Conservation (phyloP, 2,329 filamentous ascomycete species). For the Botrytis tulipae region DNA sequence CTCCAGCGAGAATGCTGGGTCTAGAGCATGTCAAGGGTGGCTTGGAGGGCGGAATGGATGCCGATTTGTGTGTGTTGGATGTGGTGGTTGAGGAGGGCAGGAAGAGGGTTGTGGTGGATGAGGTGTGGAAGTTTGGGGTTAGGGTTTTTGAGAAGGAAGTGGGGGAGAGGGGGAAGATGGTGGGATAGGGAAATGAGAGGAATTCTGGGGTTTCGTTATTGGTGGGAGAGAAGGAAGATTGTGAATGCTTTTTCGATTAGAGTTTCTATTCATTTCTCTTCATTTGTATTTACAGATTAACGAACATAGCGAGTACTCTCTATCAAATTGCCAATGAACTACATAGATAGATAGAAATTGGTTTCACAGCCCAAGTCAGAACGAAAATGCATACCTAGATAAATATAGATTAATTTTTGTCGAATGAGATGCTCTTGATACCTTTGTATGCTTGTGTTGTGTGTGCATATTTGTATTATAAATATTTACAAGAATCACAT, state of each 20-base stretch:
- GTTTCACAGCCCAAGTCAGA: not conserved
- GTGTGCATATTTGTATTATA: not conserved
- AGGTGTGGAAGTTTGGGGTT: slow-evolving; percentile 31
- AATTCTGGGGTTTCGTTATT: too few species aligned
- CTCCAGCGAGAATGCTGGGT: slow-evolving; percentile 75
- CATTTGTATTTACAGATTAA: not conserved
- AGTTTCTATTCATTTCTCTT: not conserved
- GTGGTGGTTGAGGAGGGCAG: slow-evolving; percentile 47
- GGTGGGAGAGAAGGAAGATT: not conserved
- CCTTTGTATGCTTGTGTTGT: not conserved
- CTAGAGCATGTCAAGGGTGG: slow-evolving; percentile 65
- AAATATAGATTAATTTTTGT: not conserved
- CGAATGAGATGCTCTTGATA: not conserved
- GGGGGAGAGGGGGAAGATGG: not conserved
- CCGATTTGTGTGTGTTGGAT: slow-evolving; percentile 67
- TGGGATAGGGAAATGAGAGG: not conserved
- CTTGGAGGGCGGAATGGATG: slow-evolving; percentile 61
- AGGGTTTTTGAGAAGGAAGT: slow-evolving; percentile 24
- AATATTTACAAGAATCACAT: not conserved
- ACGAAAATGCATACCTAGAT: too few species aligned
- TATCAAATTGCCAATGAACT: not conserved
- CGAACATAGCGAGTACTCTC: not conserved
- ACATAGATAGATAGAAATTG: not conserved
- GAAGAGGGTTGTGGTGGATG: slow-evolving; percentile 45
- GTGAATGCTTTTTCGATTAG: not conserved